phyloP scores from a whole-genome alignment of 495 filamentous ascomycete species.

The Bombardia bombarda region DNA sequence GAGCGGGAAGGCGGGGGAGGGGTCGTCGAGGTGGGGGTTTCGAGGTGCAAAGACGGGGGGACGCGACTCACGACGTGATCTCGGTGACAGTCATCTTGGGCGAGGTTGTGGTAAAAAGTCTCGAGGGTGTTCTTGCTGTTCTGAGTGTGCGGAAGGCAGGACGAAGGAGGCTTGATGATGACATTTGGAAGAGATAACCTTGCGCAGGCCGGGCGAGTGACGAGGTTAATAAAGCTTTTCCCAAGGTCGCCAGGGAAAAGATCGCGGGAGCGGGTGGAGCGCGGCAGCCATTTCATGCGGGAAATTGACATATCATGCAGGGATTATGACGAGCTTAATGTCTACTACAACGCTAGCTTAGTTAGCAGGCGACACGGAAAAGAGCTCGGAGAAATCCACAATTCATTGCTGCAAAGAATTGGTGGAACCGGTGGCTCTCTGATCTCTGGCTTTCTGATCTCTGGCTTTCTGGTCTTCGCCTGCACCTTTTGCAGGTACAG shows the following conservation, averaged over 20 bases:
- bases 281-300: too few species aligned
- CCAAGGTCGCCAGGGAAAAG: constrained; percentile 14
- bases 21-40: neutral
- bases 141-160: constrained; percentile 10
- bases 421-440: too few species aligned
- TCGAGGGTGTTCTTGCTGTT: constrained; percentile 6
- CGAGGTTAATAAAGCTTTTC: constrained; percentile 17
- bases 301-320: too few species aligned
- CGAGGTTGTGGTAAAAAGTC: constrained; percentile 32
- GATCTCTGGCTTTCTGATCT: too few species aligned
- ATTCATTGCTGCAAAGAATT: too few species aligned
- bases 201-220: constrained; percentile 6
- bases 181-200: constrained; percentile 11
- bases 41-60: neutral
- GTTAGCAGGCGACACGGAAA: too few species aligned
- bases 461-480: too few species aligned
- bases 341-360: too few species aligned
- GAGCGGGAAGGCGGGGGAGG: neutral
- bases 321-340: too few species aligned
- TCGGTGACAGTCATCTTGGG: constrained; percentile 40
- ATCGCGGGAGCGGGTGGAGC: constrained; percentile 26
- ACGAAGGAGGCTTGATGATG: constrained; percentile 17
- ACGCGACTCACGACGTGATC: constrained; percentile 28
- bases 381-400: too few species aligned
- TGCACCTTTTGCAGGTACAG: too few species aligned